Evolutionary conservation across 495 filamentous ascomycete genomes (phyloP), one percentile per base, ranked within the genome.

Genomic region (Lindgomyces ingoldianus): DNA sequence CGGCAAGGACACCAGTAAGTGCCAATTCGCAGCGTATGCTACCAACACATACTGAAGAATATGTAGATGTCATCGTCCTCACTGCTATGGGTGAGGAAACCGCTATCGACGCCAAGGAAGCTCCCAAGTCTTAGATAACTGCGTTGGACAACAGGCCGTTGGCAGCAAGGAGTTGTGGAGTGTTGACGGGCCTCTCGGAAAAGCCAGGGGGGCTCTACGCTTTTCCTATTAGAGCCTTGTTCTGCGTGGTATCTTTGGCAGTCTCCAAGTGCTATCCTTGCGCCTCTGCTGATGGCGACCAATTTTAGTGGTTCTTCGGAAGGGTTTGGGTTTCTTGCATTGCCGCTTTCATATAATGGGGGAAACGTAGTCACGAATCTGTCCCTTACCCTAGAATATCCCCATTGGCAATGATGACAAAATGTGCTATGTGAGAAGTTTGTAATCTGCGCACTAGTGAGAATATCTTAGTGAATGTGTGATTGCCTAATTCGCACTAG

Each of bases 11-110:
- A 85, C 85, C 74, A 90, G 93, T 98, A 84, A 84, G 93, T 84
- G 25, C 30, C 14, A 19, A 14, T 8, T 39, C 9, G 2, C 2
- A 26, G 10, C 24, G 18, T 41, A 19, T 36, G 2, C 10, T 18
- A 10, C 21, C 21, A 4, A 11, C 19, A n/a, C 25, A 3, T n/a
- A 39, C 71, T 74, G 60, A 71, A 42, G 16, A 55, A 18, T 4
- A 1, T 24, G 14, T 68, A 96, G 93, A 91, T 75, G 84, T 98
- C 73, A 89, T 91, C 70, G 83, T 99, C 78, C 89, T 93, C 74
- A 89, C 89, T 64, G 87, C 94, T 75, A 99, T 99, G 94, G 89
- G 89, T 71, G 93, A 98, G 79, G 91, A 97, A 84, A 83, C 84
- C 67, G 90, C 87, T 69, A 90, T 96, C 74, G 92, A 96, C 75